These are phyloP conservation scores for Coemansia erecta DNA, from an alignment of 192 early-diverging fungal genomes.

Conservation along the genomic window DNA sequence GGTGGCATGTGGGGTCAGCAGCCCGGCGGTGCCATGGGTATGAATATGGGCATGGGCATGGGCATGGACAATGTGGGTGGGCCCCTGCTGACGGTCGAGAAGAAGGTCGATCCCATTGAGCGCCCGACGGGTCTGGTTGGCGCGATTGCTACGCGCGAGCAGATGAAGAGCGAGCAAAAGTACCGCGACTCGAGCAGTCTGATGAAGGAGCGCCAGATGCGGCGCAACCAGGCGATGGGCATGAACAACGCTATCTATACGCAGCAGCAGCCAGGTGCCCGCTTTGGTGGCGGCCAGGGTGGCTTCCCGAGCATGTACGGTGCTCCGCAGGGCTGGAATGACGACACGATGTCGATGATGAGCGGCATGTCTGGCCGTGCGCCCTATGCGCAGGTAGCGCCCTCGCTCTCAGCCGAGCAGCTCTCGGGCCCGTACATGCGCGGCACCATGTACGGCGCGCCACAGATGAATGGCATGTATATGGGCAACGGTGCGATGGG, in stretches of 20 bases:
- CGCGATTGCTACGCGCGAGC: constrained; percentile 56
- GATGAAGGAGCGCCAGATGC: constrained; percentile 56
- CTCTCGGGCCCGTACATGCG: constrained; percentile 35
- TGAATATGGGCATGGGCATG: constrained; percentile 29
- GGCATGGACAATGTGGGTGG: constrained; percentile 43
- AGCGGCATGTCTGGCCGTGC: constrained; percentile 50
- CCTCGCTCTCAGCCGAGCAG: constrained; percentile 48
- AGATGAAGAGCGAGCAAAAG: constrained; percentile 55
- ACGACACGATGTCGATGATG: constrained; percentile 55
- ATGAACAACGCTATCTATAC: constrained; percentile 19
- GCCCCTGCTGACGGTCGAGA: constrained; percentile 51
- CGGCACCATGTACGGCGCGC: constrained; percentile 31
- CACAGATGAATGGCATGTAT: constrained; percentile 6
- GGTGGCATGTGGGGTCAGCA: constrained; percentile 47
- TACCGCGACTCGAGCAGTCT: constrained; percentile 55
- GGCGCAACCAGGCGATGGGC: constrained; percentile 52
- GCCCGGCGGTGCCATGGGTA: constrained; percentile 27
- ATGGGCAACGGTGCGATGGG: constrained; percentile 17
- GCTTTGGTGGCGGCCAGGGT: constrained; percentile 22
- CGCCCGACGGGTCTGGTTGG: constrained; percentile 52
- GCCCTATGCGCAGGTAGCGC: constrained; percentile 42
- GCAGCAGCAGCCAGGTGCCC: constrained; percentile 32
- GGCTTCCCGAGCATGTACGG: constrained; percentile 48
- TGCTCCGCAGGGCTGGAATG: constrained; percentile 34
- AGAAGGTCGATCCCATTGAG: constrained; percentile 51